These are phyloP conservation scores for Astrocystis sublimbata DNA, from an alignment of 495 filamentous ascomycete genomes.

Conservation along the genomic window DNA sequence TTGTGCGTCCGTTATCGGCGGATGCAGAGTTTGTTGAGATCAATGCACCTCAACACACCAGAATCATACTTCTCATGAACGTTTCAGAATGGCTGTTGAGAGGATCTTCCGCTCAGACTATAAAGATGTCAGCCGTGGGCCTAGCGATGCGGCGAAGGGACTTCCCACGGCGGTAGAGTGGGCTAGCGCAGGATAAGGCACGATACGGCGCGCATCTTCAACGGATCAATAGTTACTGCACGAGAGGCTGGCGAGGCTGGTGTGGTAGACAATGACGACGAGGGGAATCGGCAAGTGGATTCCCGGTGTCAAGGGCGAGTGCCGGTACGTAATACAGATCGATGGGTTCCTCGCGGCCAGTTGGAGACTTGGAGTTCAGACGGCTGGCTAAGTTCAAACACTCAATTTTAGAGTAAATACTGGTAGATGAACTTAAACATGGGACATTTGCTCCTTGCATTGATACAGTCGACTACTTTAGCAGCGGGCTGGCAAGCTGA, in stretches of 20 bases:
- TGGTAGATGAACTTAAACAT: too few species aligned
- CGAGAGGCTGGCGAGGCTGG: background rate
- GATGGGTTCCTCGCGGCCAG: background rate
- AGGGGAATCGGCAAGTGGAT: background rate
- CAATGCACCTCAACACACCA: background rate
- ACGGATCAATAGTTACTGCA: background rate
- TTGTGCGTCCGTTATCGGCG: background rate
- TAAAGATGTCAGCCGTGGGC: conserved; percentile 34
- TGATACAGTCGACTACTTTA: too few species aligned
- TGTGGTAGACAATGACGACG: background rate
- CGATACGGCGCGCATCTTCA: background rate
- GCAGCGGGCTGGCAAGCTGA: too few species aligned
- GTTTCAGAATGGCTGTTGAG: conserved; percentile 26
- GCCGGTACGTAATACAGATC: background rate
- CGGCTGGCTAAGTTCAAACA: background rate
- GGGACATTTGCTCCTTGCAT: too few species aligned
- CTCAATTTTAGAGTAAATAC: background rate
- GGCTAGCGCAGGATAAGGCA: background rate
- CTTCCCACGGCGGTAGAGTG: conserved; percentile 1
- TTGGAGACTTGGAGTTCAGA: background rate
- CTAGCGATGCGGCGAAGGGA: conserved; percentile 38
- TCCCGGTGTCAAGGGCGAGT: background rate
- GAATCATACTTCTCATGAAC: background rate
- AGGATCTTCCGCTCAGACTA: conserved; percentile 28
- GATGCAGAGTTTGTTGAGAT: background rate